Evolutionary conservation across 805 yeast genomes (phyloP).

Genomic region (Candida silvicultrix): DNA sequence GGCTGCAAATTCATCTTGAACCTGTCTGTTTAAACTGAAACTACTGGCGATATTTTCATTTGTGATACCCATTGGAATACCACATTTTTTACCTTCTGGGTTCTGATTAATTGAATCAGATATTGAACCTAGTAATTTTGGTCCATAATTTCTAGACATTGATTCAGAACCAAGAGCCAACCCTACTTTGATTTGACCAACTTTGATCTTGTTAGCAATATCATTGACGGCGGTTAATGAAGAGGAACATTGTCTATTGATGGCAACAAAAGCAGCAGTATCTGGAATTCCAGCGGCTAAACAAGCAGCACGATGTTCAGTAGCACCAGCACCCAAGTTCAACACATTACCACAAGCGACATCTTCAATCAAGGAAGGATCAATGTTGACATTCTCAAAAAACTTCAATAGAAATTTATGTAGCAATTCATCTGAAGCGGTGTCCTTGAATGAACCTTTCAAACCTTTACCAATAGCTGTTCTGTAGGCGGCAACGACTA

Average conservation of each 20-base stretch:
- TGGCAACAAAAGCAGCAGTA: constrained; percentile 68
- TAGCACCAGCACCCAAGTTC: constrained; percentile 90
- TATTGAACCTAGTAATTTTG: constrained; percentile 59
- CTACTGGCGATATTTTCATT: constrained; percentile 81
- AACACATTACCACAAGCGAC: constrained; percentile 88
- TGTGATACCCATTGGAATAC: constrained; percentile 95
- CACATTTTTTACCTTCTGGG: constrained; percentile 59
- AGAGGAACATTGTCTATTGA: constrained; percentile 93
- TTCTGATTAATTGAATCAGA: constrained; percentile 41
- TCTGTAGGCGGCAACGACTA: constrained; percentile 83
- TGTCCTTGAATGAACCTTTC: constrained; percentile 78
- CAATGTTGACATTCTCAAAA: constrained; percentile 44
- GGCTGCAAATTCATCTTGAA: constrained; percentile 90
- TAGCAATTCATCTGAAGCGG: constrained; percentile 74
- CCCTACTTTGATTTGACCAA: constrained; percentile 89
- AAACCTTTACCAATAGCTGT: constrained; percentile 88
- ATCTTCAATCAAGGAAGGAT: constrained; percentile 66
- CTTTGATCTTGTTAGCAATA: constrained; percentile 78
- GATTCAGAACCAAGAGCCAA: constrained; percentile 92
- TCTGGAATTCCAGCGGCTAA: constrained; percentile 89
- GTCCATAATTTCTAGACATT: constrained; percentile 88
- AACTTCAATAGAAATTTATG: constrained; percentile 57
- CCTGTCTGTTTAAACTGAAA: constrained; percentile 56
- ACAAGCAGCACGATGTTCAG: constrained; percentile 88
- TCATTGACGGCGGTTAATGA: constrained; percentile 89